phyloP scores from a whole-genome alignment of 2,329 filamentous ascomycete genomes.

The Chrysosporium queenslandicum region DNA sequence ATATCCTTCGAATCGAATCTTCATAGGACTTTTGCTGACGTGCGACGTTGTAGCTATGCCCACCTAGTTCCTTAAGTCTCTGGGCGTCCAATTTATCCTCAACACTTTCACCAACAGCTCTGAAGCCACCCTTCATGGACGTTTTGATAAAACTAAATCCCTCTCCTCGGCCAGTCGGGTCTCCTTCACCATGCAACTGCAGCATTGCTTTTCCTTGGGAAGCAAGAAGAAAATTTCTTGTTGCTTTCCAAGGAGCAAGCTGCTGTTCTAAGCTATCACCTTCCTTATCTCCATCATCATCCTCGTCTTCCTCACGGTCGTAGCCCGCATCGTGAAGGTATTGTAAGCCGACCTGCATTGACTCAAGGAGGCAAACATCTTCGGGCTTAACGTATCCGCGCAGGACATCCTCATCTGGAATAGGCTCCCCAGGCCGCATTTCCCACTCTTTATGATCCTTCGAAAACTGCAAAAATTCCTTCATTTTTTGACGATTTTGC shows the following conservation, averaged over 20 bases:
- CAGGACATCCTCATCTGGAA: constrained; percentile 72
- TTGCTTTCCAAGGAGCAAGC: constrained; percentile 91
- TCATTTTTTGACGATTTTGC: constrained; percentile 91
- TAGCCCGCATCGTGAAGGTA: constrained; percentile 87
- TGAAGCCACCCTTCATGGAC: constrained; percentile 97
- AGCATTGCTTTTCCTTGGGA: constrained; percentile 95
- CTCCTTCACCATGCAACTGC: constrained; percentile 83
- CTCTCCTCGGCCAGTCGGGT: constrained; percentile 84
- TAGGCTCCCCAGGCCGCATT: constrained; percentile 58
- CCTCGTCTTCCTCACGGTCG: constrained; percentile 56
- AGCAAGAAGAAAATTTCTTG: constrained; percentile 91
- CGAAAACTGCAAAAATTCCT: constrained; percentile 88
- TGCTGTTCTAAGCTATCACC: constrained; percentile 73
- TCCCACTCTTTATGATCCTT: constrained; percentile 83
- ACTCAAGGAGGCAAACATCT: constrained; percentile 86
- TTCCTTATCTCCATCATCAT: constrained; percentile 55
- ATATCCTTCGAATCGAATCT: constrained; percentile 81
- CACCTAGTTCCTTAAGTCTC: constrained; percentile 56
- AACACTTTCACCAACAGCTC: constrained; percentile 77
- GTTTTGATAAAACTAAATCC: constrained; percentile 97
- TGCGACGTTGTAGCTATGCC: constrained; percentile 95
- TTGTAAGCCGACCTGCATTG: constrained; percentile 91
- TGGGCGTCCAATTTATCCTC: constrained; percentile 80
- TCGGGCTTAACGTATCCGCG: constrained; percentile 88
- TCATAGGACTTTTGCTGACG: constrained; percentile 88